These are phyloP conservation scores for Sporothrix pallida DNA, from an alignment of 2,329 filamentous ascomycete species.

Conservation along the genomic window DNA sequence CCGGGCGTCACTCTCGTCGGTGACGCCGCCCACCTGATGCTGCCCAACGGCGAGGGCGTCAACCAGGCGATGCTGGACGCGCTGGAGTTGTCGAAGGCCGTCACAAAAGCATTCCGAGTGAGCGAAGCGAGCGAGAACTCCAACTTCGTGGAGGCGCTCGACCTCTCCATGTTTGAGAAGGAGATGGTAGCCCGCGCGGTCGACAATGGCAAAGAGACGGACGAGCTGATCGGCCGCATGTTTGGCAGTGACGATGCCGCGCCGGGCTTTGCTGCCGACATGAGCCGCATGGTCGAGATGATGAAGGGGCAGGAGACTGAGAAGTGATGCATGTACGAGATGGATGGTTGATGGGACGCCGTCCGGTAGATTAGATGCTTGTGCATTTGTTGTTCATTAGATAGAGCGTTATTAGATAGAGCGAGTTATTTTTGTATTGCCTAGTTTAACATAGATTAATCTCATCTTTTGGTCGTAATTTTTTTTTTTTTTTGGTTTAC, in stretches of 20 bases:
- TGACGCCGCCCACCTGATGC: slow-evolving; percentile 62
- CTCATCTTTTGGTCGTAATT: too few species aligned
- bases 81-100: slow-evolving; percentile 48
- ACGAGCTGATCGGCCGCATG: slow-evolving; percentile 33
- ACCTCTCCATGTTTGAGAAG: slow-evolving; percentile 39
- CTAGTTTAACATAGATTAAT: too few species aligned
- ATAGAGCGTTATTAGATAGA: too few species aligned
- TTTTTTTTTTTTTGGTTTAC: too few species aligned
- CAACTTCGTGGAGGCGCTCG: slow-evolving; percentile 27
- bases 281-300: background rate
- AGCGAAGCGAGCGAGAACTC: slow-evolving; percentile 38
- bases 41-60: slow-evolving; percentile 59
- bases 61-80: slow-evolving; percentile 60
- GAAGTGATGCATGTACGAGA: background rate
- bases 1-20: slow-evolving; percentile 57
- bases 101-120: slow-evolving; percentile 20
- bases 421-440: too few species aligned
- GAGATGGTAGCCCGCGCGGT: slow-evolving; percentile 36
- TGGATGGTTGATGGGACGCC: background rate
- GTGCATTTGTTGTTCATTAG: too few species aligned
- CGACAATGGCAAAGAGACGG: slow-evolving; percentile 35
- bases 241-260: slow-evolving; percentile 31
- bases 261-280: background rate
- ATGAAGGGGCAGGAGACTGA: too few species aligned
- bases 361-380: background rate